These are phyloP conservation scores for Aristolochia fimbriata DNA, from an alignment of 164 flowering plant species.

Conservation along the genomic window DNA sequence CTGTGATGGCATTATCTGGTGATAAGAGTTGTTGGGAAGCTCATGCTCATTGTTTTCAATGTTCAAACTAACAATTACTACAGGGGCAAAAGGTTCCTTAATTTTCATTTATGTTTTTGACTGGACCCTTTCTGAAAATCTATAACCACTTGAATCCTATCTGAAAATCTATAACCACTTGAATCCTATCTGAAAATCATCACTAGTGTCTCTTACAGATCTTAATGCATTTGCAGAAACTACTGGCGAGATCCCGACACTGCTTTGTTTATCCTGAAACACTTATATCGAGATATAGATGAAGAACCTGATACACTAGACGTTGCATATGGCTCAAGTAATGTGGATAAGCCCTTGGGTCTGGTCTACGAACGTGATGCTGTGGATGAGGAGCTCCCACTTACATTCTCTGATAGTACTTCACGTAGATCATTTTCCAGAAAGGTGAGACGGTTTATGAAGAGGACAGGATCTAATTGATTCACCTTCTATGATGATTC, in stretches of 20 bases:
- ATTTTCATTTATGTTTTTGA: too few relatives aligned
- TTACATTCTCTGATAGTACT: slow-evolving; percentile 58
- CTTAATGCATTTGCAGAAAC: slow-evolving; percentile 35
- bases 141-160: too few relatives aligned
- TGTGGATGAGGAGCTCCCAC: slow-evolving; percentile 59
- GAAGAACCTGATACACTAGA: slow-evolving; percentile 42
- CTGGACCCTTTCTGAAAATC: too few relatives aligned
- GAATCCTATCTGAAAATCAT: too few relatives aligned
- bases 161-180: too few relatives aligned
- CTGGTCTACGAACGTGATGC: slow-evolving; percentile 40
- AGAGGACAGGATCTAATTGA: slow-evolving; percentile 5
- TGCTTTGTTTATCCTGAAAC: slow-evolving; percentile 80
- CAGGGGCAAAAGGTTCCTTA: too few relatives aligned
- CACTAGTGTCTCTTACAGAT: too few relatives aligned
- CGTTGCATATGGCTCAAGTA: slow-evolving; percentile 14
- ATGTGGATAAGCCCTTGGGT: slow-evolving; percentile 7
- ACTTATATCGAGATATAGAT: slow-evolving; percentile 73
- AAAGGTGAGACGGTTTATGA: slow-evolving; percentile 33
- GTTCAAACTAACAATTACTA: not conserved
- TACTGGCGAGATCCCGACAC: slow-evolving; percentile 96
- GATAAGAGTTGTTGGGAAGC: too few relatives aligned
- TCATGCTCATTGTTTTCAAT: not conserved
- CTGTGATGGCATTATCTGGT: too few relatives aligned
- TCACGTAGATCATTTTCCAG: slow-evolving; percentile 37
- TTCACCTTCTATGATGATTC: too few relatives aligned